Evolutionary conservation across 257 asterid species (phyloP).

Genomic region (Nemophila menziesii): DNA sequence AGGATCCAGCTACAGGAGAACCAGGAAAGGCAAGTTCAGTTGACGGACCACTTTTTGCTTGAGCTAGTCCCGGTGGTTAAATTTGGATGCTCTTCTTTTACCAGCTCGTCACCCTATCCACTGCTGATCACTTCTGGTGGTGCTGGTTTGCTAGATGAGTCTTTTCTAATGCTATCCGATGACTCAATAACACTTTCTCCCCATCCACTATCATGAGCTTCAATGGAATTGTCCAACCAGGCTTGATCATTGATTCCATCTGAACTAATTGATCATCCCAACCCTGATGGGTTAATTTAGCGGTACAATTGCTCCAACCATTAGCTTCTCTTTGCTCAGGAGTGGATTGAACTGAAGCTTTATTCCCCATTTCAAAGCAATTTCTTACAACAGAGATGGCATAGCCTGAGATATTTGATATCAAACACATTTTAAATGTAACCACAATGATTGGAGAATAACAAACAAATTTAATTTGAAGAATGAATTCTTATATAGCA

Average conservation of each 20-base stretch:
- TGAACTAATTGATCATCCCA: conserved; percentile 6
- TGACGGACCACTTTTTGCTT: no score
- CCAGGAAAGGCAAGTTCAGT: no score
- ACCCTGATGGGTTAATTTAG: neutral
- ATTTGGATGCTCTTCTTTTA: conserved; percentile 1
- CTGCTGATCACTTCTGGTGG: conserved; percentile 5
- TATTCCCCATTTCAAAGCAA: conserved; percentile 7
- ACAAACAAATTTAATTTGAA: neutral
- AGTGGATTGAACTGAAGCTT: conserved; percentile 2
- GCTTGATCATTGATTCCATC: neutral
- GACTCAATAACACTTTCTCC: conserved; percentile 5
- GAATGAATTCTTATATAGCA: no score
- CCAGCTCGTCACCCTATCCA: conserved; percentile 4
- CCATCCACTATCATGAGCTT: conserved; percentile 10
- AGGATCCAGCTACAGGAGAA: no score
- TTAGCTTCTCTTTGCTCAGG: neutral
- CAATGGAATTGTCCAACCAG: conserved; percentile 1
- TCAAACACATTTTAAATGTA: neutral
- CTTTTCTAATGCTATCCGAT: neutral
- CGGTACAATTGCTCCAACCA: neutral
- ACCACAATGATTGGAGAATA: neutral
- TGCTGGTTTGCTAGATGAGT: neutral
- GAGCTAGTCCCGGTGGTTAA: no score
- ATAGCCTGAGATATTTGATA: conserved; percentile 3
- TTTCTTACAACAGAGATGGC: neutral